These are phyloP conservation scores for Haplosporangium sp. DNA, from an alignment of 371 early-diverging fungal genomes.

Conservation along the genomic window DNA sequence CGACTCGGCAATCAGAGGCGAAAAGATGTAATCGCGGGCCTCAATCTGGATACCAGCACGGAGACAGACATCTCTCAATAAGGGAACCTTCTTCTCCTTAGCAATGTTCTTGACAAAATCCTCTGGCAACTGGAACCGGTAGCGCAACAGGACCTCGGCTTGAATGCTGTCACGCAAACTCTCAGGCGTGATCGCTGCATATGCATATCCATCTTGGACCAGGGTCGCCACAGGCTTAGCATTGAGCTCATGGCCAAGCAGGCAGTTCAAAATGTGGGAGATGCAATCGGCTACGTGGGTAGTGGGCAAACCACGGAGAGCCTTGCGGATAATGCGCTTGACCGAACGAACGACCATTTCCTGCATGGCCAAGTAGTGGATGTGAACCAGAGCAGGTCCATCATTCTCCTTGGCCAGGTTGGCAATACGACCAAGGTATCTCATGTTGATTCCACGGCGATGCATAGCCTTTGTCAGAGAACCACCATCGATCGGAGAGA, in stretches of 20 bases:
- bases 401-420: conserved; percentile 67
- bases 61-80: conserved; percentile 86
- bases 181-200: conserved; percentile 70
- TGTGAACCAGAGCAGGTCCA: conserved; percentile 66
- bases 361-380: conserved; percentile 68
- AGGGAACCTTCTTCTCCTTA: conserved; percentile 66
- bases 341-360: conserved; percentile 90
- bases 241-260: conserved; percentile 73
- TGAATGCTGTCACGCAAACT: conserved; percentile 65
- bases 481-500: conserved; percentile 85
- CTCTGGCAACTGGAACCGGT: conserved; percentile 77
- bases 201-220: conserved; percentile 56
- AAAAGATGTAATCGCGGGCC: conserved; percentile 78
- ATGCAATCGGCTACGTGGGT: conserved; percentile 72
- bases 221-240: conserved; percentile 60
- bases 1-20: conserved; percentile 56
- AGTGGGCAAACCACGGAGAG: conserved; percentile 67
- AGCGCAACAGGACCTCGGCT: conserved; percentile 75
- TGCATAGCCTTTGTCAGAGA: conserved; percentile 89
- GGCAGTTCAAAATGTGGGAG: conserved; percentile 86
- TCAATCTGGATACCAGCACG: conserved; percentile 88
- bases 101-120: conserved; percentile 60
- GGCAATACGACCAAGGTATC: conserved; percentile 88
- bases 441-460: conserved; percentile 96
- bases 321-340: conserved; percentile 84